A percentile compares a stretch with the other conserved stretches of the same genome.
Evolutionary conservation across 352 stramenopile species (phyloP).

Genomic region (Globisporangium paroecandrum): DNA sequence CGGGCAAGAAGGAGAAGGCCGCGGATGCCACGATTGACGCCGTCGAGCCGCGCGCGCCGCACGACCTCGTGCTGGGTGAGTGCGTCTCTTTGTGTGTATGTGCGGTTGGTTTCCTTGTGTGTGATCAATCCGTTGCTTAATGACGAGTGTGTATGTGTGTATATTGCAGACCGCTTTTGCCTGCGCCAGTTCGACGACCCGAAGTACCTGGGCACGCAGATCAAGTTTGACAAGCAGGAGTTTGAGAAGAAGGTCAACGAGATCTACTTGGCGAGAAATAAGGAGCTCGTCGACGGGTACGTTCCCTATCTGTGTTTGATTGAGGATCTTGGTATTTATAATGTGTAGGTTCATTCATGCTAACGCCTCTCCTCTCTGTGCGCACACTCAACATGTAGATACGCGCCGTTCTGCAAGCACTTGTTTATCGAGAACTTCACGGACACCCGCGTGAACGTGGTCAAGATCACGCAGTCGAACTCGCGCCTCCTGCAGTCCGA

Average conservation of each 20-base stretch:
- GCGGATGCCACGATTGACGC: conserved; percentile 22
- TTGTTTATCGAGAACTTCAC: conserved; percentile 96
- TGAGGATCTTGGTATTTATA: not conserved
- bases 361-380: not conserved
- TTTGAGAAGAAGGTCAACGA: conserved; percentile 85
- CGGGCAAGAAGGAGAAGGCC: conserved; percentile 35
- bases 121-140: not conserved
- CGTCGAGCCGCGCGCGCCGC: conserved; percentile 22
- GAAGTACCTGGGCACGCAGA: conserved; percentile 66
- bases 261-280: conserved; percentile 60
- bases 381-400: conserved; percentile 45
- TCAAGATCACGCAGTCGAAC: conserved; percentile 94
- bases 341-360: not conserved
- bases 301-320: conserved; percentile 4
- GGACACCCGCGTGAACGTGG: conserved; percentile 81
- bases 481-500: conserved; percentile 88
- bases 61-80: conserved; percentile 59
- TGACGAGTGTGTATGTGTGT: not conserved
- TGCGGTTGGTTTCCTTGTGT: not conserved
- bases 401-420: conserved; percentile 99
- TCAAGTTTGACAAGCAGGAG: conserved; percentile 65
- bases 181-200: conserved; percentile 85
- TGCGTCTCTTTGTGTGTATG: not conserved
- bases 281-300: conserved; percentile 71
- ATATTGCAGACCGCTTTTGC: conserved; percentile 64